phyloP scores from a whole-genome alignment of 768 basidiomycete species.

The Atractiella rhizophila region DNA sequence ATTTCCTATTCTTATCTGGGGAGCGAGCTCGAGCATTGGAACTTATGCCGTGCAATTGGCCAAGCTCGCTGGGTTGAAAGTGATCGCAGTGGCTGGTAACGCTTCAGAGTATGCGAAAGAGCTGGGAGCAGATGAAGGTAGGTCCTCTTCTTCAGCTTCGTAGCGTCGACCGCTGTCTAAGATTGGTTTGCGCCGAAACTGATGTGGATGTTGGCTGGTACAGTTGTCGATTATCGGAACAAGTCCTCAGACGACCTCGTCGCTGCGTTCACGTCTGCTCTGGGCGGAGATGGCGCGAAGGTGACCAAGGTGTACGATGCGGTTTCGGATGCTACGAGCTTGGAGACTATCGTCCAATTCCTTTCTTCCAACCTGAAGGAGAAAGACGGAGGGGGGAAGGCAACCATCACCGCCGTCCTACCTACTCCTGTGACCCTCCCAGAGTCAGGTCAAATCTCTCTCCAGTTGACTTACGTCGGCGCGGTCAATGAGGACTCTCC shows the following conservation, averaged over 20 bases:
- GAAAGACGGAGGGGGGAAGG: not conserved
- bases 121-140: slow-evolving; percentile 14
- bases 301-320: no score
- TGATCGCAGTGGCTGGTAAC: slow-evolving; percentile 14
- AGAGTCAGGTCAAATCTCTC: not conserved
- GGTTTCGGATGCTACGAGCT: no score
- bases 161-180: no score
- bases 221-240: slow-evolving; percentile 16
- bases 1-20: slow-evolving; percentile 3
- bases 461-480: slow-evolving; percentile 7
- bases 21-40: slow-evolving; percentile 14
- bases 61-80: slow-evolving; percentile 10
- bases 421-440: not conserved
- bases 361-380: no score
- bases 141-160: no score
- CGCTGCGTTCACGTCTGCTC: no score
- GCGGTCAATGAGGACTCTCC: no score
- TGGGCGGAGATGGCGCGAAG: no score
- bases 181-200: no score
- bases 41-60: slow-evolving; percentile 15
- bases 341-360: no score
- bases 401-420: slow-evolving; percentile 6
- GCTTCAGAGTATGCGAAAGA: slow-evolving; percentile 2
- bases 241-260: no score
- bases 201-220: no score